phyloP scores from a whole-genome alignment of 331 rosid species.

The Dryas integrifolia region DNA sequence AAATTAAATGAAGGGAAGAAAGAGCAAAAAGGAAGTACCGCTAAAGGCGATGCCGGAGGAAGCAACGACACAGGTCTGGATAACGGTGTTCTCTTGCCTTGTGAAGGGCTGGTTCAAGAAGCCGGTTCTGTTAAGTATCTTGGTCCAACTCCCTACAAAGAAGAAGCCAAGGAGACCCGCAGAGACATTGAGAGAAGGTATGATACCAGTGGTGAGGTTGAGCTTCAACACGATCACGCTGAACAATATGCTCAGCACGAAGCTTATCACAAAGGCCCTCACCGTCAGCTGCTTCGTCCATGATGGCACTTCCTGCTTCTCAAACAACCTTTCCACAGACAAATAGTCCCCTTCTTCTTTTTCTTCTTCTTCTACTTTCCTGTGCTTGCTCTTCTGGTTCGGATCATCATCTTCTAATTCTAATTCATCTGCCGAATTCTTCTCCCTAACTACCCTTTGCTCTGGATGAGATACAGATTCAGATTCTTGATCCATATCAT shows the following conservation, averaged over 20 bases:
- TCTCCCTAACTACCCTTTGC: too few relatives aligned
- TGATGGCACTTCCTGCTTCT: constrained; percentile 49
- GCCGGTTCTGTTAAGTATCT: constrained; percentile 39
- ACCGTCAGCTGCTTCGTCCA: constrained; percentile 62
- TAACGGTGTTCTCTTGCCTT: constrained; percentile 75
- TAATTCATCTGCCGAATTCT: neutral
- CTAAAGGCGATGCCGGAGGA: constrained; percentile 80
- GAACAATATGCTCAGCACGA: constrained; percentile 54
- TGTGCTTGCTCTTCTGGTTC: constrained; percentile 9
- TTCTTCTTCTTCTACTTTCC: neutral
- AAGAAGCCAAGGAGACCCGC: constrained; percentile 75
- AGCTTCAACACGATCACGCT: constrained; percentile 71
- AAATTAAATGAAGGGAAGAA: too few relatives aligned
- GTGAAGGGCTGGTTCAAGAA: constrained; percentile 56
- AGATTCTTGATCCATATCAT: too few relatives aligned
- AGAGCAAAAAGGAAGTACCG: constrained; percentile 13
- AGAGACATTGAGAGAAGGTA: constrained; percentile 74
- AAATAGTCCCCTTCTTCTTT: constrained; percentile 1
- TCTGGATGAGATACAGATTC: too few relatives aligned
- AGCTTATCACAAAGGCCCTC: constrained; percentile 63
- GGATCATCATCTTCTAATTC: neutral
- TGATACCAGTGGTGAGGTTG: constrained; percentile 67
- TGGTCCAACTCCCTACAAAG: constrained; percentile 67
- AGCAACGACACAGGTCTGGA: constrained; percentile 80
- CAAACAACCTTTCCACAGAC: constrained; percentile 59